A percentile compares a stretch with the other conserved stretches of the same genome.
Conservation (phyloP, 1,284 basidiomycete species). For the Tremellales sp. region DNA sequence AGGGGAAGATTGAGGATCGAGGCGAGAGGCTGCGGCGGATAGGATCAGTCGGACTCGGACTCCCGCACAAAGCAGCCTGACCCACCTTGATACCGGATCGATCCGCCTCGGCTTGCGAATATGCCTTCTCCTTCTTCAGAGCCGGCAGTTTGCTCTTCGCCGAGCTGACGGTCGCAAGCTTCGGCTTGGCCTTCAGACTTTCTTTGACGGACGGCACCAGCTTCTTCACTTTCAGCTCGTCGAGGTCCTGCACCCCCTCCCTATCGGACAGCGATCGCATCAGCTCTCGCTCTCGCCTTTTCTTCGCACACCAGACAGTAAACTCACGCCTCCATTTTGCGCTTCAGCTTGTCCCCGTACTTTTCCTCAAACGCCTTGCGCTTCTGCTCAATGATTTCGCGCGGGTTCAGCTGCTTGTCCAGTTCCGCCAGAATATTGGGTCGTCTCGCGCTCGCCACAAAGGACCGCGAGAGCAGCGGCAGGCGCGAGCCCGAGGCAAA, state of each 20-base stretch:
- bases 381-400: constrained; percentile 45
- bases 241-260: constrained; percentile 42
- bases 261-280: constrained; percentile 14
- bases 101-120: constrained; percentile 37
- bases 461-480: not conserved
- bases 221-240: constrained; percentile 46
- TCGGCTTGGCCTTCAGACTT: constrained; percentile 26
- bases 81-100: constrained; percentile 46
- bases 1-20: constrained; percentile 73
- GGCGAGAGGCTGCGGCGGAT: constrained; percentile 62
- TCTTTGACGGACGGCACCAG: constrained; percentile 30
- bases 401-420: constrained; percentile 37
- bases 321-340: constrained; percentile 44
- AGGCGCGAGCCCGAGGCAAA: not conserved
- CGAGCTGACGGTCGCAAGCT: constrained; percentile 44
- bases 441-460: constrained; percentile 10
- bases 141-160: constrained; percentile 56
- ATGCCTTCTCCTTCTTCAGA: constrained; percentile 42
- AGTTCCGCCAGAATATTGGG: constrained; percentile 29
- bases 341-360: constrained; percentile 47
- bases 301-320: not conserved
- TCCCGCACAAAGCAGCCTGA: not conserved
- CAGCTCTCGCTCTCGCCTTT: not conserved
- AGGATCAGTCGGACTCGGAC: not conserved
- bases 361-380: constrained; percentile 44